phyloP scores from a whole-genome alignment of 192 early-diverging fungal genomes.

The Coemansia sp. region DNA sequence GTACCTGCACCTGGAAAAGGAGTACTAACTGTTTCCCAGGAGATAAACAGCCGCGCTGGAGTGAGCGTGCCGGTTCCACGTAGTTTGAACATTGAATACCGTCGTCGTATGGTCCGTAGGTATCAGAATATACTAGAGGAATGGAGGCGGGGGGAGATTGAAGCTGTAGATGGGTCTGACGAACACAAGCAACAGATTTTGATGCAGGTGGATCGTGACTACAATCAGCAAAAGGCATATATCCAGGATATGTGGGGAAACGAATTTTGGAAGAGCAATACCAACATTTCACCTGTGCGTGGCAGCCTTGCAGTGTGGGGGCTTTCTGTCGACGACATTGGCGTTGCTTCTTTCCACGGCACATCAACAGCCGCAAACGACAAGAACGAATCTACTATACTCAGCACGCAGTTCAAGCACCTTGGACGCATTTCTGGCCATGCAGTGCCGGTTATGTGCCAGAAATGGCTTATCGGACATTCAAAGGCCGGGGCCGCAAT shows the following conservation, averaged over 20 bases:
- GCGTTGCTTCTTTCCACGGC: constrained; percentile 93
- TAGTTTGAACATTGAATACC: constrained; percentile 80
- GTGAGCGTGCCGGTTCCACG: constrained; percentile 46
- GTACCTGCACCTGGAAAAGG: constrained; percentile 92
- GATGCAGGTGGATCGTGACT: neutral
- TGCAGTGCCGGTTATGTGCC: constrained; percentile 76
- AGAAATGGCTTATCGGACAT: constrained; percentile 84
- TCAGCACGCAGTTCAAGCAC: constrained; percentile 83
- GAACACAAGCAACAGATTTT: neutral
- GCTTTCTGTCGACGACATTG: constrained; percentile 84
- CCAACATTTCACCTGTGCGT: constrained; percentile 77
- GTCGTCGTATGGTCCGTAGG: constrained; percentile 67
- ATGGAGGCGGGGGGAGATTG: neutral
- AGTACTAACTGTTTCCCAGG: constrained; percentile 83
- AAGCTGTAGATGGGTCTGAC: constrained; percentile 35
- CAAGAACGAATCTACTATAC: constrained; percentile 52
- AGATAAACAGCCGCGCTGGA: constrained; percentile 51
- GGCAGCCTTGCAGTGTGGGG: constrained; percentile 87
- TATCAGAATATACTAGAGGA: constrained; percentile 11
- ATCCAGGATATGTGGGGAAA: constrained; percentile 61
- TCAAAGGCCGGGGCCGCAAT: constrained; percentile 91
- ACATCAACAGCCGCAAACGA: constrained; percentile 84
- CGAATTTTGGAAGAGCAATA: constrained; percentile 77
- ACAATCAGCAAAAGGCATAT: constrained; percentile 62
- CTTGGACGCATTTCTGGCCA: constrained; percentile 86